Evolutionary conservation across 2,329 filamentous ascomycete species (phyloP).

Genomic region (Trichothecium sympodiale): DNA sequence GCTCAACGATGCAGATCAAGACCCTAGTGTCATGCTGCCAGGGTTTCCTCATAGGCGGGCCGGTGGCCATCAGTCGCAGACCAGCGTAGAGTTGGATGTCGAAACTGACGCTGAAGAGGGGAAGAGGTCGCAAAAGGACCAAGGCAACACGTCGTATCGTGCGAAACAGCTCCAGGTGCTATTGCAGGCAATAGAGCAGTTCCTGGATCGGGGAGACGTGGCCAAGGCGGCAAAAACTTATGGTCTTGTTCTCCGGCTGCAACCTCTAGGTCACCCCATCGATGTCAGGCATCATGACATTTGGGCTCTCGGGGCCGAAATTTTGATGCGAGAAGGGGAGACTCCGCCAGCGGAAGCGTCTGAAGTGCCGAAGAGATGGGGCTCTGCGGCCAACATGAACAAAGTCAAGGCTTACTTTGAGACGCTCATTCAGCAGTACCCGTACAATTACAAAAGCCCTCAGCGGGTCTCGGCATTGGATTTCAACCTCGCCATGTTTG

Average conservation of each 20-base stretch:
- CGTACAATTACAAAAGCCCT: slow-evolving; percentile 52
- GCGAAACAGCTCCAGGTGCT: slow-evolving; percentile 52
- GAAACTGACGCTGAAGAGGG: slow-evolving; percentile 7
- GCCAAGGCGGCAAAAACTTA: slow-evolving; percentile 63
- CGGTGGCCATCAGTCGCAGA: slow-evolving; percentile 59
- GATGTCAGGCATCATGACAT: slow-evolving; percentile 59
- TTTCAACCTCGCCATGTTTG: slow-evolving; percentile 74
- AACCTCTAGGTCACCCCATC: slow-evolving; percentile 28
- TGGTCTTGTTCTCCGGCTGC: slow-evolving; percentile 56
- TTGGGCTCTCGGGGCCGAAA: slow-evolving; percentile 79
- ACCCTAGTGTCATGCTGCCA: slow-evolving; percentile 24
- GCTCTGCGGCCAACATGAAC: slow-evolving; percentile 31
- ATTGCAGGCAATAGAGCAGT: slow-evolving; percentile 59
- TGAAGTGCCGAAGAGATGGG: slow-evolving; percentile 22
- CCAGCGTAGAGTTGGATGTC: slow-evolving; percentile 70
- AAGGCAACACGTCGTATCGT: slow-evolving; percentile 1
- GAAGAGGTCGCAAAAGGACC: slow-evolving; percentile 5
- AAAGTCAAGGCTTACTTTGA: slow-evolving; percentile 57
- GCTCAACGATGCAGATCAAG: slow-evolving; percentile 32
- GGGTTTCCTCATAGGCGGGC: slow-evolving; percentile 39
- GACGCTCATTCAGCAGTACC: slow-evolving; percentile 64
- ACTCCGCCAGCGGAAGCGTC: slow-evolving; percentile 11
- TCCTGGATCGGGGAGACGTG: slow-evolving; percentile 61
- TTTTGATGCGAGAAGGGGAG: slow-evolving; percentile 56
- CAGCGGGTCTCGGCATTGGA: slow-evolving; percentile 53